These are phyloP conservation scores for Cladophialophora chaetospira DNA, from an alignment of 2,329 filamentous ascomycete genomes.

Conservation along the genomic window DNA sequence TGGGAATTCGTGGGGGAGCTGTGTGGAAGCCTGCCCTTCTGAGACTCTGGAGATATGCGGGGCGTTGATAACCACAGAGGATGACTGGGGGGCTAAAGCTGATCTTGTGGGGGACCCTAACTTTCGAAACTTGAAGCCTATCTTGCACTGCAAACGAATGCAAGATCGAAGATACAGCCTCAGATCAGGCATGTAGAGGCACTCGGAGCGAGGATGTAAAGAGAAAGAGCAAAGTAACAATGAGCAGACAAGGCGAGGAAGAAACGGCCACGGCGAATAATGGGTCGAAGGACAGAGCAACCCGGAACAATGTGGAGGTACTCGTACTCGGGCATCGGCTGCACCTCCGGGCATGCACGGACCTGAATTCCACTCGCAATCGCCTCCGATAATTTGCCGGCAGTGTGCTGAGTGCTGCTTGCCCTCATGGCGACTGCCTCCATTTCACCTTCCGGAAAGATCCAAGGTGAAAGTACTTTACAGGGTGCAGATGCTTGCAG, in stretches of 20 bases:
- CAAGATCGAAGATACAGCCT: slow-evolving; percentile 13
- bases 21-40: slow-evolving; percentile 4
- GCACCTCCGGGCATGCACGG: neutral
- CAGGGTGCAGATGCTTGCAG: neutral
- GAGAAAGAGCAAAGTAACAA: neutral
- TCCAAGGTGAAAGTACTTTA: neutral
- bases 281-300: no score
- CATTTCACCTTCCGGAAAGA: no score
- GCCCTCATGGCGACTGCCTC: no score
- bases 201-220: neutral
- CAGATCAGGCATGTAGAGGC: slow-evolving; percentile 14
- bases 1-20: neutral
- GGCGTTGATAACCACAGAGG: slow-evolving; percentile 11
- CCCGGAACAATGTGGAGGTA: no score
- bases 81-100: neutral
- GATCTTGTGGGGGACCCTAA: slow-evolving; percentile 10
- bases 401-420: no score
- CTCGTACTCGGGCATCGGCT: no score
- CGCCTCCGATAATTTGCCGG: slow-evolving; percentile 3
- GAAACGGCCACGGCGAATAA: no score
- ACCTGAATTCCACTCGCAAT: neutral
- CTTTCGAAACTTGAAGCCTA: neutral
- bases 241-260: neutral
- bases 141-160: neutral
- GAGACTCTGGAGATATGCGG: slow-evolving; percentile 12